Base-by-base conservation (phyloP, 192 early-diverging fungal genomes). In the Geosiphon pyriformis region DNA sequence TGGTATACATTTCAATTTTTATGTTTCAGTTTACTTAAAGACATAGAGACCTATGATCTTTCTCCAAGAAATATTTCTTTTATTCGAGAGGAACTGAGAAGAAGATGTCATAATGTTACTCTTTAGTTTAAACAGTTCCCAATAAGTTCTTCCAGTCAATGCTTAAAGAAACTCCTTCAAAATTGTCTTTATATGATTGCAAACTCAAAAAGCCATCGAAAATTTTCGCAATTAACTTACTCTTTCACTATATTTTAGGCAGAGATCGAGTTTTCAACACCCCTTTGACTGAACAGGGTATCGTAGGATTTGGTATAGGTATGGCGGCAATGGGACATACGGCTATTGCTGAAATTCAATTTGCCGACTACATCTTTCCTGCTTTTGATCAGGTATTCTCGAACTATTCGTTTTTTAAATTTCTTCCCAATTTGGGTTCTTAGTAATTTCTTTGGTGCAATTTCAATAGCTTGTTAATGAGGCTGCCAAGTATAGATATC, bases 361-460 rank as follows among this genome's bases (percentile, higher is more conserved):
- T 98, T 78, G 96, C 94, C 3, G 96, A 98, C 78, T 98, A 98
- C 68, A 93, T 98, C 15, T 96, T 92, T 75, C 96, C 96, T 3
- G 96, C 94, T 8, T 98, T 96, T 72, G 96, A 98, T 77, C 96
- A 98, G 80, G 85, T 90, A 75, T 18, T 26, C 15, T 34, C 20
- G 8, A 33, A 26, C 29, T 30, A 55, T 62, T 31, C 25, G 33
- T 29, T 12, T 12, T 27, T 20, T 27, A 0, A 22, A 18, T 10
- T 20, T 49, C 31, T 56, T 57, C 7, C 1, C 25, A 2, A 12
- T 4, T 53, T 32, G 1, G 3, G 18, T 65, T 33, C 22, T 20
- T 3, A 11, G 12, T 2, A 34, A 7, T 34, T 1, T 10, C 0
- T 1, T 26, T 29, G 30, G 10, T 42, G 56, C 4, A 42, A 25